Evolutionary conservation across 2,329 filamentous ascomycete species (phyloP).

Genomic region (Pseudogymnoascus sp.): DNA sequence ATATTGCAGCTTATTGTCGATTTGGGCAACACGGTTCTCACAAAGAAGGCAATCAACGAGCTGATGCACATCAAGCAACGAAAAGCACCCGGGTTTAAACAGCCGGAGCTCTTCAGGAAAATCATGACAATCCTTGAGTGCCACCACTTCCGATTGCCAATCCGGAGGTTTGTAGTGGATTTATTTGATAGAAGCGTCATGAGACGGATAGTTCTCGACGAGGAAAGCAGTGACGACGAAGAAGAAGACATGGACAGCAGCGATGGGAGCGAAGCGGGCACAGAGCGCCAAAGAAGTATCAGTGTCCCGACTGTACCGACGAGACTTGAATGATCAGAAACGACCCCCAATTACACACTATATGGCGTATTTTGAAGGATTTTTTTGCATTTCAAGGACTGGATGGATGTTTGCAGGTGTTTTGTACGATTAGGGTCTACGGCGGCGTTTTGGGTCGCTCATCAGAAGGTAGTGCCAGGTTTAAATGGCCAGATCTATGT

Average conservation of each 20-base stretch:
- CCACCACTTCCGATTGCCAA: constrained; percentile 80
- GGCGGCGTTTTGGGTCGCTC: constrained; percentile 3
- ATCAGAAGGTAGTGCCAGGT: background rate
- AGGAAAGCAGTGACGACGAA: constrained; percentile 31
- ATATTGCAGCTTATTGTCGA: constrained; percentile 82
- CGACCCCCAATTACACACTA: constrained; percentile 4
- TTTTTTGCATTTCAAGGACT: background rate
- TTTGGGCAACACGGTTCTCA: constrained; percentile 85
- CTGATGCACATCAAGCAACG: constrained; percentile 70
- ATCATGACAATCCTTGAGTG: constrained; percentile 78
- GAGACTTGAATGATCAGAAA: background rate
- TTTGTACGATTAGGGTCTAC: background rate
- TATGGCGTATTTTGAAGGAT: constrained; percentile 7
- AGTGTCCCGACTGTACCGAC: constrained; percentile 23
- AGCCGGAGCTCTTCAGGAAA: constrained; percentile 71
- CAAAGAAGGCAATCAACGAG: constrained; percentile 77
- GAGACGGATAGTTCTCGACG: constrained; percentile 72
- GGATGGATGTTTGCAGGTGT: constrained; percentile 1
- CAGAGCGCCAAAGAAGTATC: constrained; percentile 50
- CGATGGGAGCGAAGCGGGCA: constrained; percentile 35
- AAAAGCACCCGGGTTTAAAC: constrained; percentile 66
- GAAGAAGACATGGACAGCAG: constrained; percentile 31
- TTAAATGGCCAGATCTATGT: background rate
- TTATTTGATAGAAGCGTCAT: constrained; percentile 88
- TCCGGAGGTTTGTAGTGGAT: constrained; percentile 85